Conservation (phyloP, 2,329 filamentous ascomycete genomes). For the Colletotrichum sublineola region DNA sequence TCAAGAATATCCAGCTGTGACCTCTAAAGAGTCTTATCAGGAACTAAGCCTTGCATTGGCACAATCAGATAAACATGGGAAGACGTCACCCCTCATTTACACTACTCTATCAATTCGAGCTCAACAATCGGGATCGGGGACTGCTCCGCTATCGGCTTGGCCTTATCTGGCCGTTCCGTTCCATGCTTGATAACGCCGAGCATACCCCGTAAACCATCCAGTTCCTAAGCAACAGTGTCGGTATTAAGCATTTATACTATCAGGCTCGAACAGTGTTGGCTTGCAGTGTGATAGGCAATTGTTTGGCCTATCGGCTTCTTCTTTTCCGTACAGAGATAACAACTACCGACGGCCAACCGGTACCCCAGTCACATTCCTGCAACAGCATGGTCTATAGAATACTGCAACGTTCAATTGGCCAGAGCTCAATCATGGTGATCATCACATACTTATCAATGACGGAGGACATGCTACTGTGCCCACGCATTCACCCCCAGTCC, state of each 20-base stretch:
- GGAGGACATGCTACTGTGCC: neutral
- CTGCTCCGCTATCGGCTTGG: neutral
- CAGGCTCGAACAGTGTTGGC: neutral
- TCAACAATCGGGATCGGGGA: neutral
- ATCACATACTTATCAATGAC: slow-evolving; percentile 22
- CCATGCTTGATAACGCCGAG: neutral
- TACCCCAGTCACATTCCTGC: slow-evolving; percentile 25
- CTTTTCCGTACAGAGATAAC: slow-evolving; percentile 34
- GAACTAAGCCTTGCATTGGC: neutral
- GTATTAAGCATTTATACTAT: neutral
- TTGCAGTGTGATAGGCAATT: neutral
- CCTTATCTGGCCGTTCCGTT: neutral
- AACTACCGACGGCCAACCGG: slow-evolving; percentile 16
- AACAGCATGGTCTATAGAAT: slow-evolving; percentile 5
- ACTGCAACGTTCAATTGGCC: slow-evolving; percentile 11
- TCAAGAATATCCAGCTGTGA: too few species aligned
- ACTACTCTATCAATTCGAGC: neutral
- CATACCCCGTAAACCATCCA: neutral
- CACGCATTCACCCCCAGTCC: neutral
- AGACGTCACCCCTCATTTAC: neutral
- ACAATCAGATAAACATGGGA: neutral
- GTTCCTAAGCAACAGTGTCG: neutral
- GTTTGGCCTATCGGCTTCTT: slow-evolving; percentile 23
- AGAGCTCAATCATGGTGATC: slow-evolving; percentile 6
- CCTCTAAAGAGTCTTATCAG: neutral